These are phyloP conservation scores for Halocafeteria seosinensis DNA, from an alignment of 108 stramenopile genomes.

Conservation along the genomic window DNA sequence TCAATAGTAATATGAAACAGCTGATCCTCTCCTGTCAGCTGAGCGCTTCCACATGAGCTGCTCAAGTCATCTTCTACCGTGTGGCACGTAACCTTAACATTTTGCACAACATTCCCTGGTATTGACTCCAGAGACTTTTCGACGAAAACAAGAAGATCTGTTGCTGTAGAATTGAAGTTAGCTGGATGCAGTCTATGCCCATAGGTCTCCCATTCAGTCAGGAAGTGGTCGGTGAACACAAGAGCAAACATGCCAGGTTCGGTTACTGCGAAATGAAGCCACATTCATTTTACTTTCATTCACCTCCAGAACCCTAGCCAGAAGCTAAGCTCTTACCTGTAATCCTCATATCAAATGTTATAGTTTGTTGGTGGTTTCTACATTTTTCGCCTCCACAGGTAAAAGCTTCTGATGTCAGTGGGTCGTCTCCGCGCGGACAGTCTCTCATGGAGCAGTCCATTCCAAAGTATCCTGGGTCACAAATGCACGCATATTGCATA, in stretches of 20 bases:
- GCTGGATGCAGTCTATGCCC: background rate
- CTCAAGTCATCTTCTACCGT: too few relatives aligned
- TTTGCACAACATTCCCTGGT: too few relatives aligned
- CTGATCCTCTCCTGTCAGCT: background rate
- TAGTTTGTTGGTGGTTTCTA: too few relatives aligned
- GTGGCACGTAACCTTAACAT: too few relatives aligned
- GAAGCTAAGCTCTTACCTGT: background rate
- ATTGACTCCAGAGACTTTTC: too few relatives aligned
- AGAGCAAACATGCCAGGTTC: background rate
- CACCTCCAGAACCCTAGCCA: background rate
- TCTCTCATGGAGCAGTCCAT: conserved; percentile 31
- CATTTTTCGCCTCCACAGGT: background rate
- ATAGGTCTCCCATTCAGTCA: background rate
- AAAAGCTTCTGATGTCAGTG: conserved; percentile 11
- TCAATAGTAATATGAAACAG: background rate
- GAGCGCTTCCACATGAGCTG: too few relatives aligned
- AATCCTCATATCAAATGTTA: too few relatives aligned
- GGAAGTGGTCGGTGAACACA: background rate
- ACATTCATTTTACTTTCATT: too few relatives aligned
- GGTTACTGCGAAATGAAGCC: too few relatives aligned
- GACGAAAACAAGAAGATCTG: background rate
- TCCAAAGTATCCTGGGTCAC: conserved; percentile 33
- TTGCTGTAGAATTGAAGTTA: background rate
- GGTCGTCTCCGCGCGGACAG: conserved; percentile 44
- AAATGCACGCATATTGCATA: conserved; percentile 33